Percentiles rank a stretch among this genome's conserved stretches.
Conservation (phyloP, 2,329 filamentous ascomycete species). For the Raffaelea deltoideospora region DNA sequence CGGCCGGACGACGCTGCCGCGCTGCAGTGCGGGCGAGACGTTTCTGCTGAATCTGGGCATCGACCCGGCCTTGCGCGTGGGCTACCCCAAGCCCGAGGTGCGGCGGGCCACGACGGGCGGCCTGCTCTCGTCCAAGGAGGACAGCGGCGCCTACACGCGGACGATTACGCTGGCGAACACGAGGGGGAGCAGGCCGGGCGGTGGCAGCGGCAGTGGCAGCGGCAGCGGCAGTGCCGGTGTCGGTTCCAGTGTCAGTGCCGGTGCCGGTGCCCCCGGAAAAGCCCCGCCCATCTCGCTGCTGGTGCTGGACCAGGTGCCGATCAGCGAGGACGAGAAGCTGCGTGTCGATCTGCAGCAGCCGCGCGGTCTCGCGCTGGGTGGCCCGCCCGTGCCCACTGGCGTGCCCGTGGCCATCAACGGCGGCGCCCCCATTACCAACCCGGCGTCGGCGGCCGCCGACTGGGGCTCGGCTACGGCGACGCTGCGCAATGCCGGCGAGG, state of each 20-base stretch:
- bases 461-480: constrained; percentile 40
- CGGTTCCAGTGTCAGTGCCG: too few relatives aligned
- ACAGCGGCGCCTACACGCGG: constrained; percentile 33
- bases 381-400: constrained; percentile 16
- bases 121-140: constrained; percentile 38
- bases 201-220: too few relatives aligned
- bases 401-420: neutral
- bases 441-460: constrained; percentile 17
- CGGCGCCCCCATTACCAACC: neutral
- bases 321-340: constrained; percentile 45
- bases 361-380: constrained; percentile 25
- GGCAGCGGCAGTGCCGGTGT: too few relatives aligned
- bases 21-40: constrained; percentile 36
- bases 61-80: constrained; percentile 39
- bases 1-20: constrained; percentile 38
- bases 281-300: constrained; percentile 29
- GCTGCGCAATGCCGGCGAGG: constrained; percentile 41
- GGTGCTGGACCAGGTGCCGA: constrained; percentile 44
- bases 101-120: constrained; percentile 30
- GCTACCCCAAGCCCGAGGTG: constrained; percentile 40
- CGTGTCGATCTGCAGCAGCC: constrained; percentile 35
- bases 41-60: constrained; percentile 43
- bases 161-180: constrained; percentile 36
- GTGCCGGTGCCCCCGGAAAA: too few relatives aligned
- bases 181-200: constrained; percentile 13